phyloP scores from a whole-genome alignment of 2,329 filamentous ascomycete species.

The Tolypocladium ovalisporum region DNA sequence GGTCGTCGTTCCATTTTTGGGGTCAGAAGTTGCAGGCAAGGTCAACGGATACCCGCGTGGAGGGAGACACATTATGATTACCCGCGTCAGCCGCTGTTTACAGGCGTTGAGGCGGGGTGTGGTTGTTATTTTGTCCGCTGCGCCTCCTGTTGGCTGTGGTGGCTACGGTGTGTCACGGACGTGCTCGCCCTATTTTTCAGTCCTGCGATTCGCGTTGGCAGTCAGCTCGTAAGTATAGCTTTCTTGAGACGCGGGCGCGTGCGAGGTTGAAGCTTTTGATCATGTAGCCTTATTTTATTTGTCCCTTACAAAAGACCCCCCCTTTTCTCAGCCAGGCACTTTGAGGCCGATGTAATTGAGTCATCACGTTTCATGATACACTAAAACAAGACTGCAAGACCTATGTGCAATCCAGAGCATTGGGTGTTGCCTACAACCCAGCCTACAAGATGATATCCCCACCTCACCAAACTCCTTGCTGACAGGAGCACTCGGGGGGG shows the following conservation, averaged over 20 bases:
- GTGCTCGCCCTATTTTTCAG: background rate
- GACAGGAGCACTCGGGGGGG: background rate
- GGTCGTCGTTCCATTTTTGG: conserved; percentile 17
- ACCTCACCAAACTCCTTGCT: background rate
- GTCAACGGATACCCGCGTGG: conserved; percentile 18
- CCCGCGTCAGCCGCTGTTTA: conserved; percentile 13
- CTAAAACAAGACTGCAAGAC: background rate
- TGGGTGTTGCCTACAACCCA: background rate
- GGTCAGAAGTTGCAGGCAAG: conserved; percentile 23
- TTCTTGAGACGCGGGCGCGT: background rate
- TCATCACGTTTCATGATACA: conserved; percentile 30
- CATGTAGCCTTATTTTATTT: conserved; percentile 22
- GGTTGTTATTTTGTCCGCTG: background rate
- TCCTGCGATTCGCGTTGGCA: conserved; percentile 1
- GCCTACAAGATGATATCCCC: background rate
- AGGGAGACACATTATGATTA: conserved; percentile 18
- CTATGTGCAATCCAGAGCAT: background rate
- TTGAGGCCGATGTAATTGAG: conserved; percentile 37
- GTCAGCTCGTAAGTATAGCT: conserved; percentile 1
- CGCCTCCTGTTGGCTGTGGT: background rate
- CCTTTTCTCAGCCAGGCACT: conserved; percentile 21
- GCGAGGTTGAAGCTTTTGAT: conserved; percentile 13
- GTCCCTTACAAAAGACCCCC: conserved; percentile 20
- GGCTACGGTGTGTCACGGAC: background rate
- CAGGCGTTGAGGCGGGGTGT: background rate